Percentiles rank a stretch among this genome's conserved stretches.
These are phyloP conservation scores for Lentinula aciculospora DNA, from an alignment of 768 basidiomycete genomes.

Conservation along the genomic window DNA sequence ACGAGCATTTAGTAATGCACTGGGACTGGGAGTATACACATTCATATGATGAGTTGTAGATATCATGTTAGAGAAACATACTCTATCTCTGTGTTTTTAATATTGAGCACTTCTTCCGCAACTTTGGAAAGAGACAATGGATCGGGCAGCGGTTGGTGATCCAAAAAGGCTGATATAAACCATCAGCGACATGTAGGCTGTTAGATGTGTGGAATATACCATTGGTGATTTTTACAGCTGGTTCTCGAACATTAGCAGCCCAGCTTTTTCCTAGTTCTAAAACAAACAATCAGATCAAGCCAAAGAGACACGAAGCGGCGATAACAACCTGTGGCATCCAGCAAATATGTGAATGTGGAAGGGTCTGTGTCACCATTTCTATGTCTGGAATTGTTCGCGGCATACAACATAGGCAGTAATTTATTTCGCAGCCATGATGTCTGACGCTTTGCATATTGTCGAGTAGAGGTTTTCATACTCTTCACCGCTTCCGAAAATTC, in stretches of 20 bases:
- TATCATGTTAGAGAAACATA: constrained; percentile 18
- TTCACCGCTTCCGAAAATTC: constrained; percentile 56
- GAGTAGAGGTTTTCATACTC: constrained; percentile 80
- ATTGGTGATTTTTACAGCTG: constrained; percentile 43
- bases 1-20: constrained; percentile 45
- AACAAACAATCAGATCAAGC: not conserved
- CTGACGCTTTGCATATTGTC: constrained; percentile 89
- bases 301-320: not conserved
- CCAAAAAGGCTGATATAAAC: constrained; percentile 49
- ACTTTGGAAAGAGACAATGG: constrained; percentile 48
- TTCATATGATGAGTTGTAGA: constrained; percentile 7
- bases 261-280: constrained; percentile 53
- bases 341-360: constrained; percentile 39
- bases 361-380: constrained; percentile 9
- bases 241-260: constrained; percentile 46
- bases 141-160: constrained; percentile 42
- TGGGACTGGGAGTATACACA: constrained; percentile 39
- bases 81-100: constrained; percentile 41
- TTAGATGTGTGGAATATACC: constrained; percentile 27
- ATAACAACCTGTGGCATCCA: constrained; percentile 62
- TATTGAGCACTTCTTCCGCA: constrained; percentile 47
- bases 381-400: constrained; percentile 33
- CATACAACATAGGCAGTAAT: constrained; percentile 64
- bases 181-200: not conserved
- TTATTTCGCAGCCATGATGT: constrained; percentile 91